Base-by-base conservation (phyloP, 2,329 filamentous ascomycete genomes). In the Sporothrix pallida region DNA sequence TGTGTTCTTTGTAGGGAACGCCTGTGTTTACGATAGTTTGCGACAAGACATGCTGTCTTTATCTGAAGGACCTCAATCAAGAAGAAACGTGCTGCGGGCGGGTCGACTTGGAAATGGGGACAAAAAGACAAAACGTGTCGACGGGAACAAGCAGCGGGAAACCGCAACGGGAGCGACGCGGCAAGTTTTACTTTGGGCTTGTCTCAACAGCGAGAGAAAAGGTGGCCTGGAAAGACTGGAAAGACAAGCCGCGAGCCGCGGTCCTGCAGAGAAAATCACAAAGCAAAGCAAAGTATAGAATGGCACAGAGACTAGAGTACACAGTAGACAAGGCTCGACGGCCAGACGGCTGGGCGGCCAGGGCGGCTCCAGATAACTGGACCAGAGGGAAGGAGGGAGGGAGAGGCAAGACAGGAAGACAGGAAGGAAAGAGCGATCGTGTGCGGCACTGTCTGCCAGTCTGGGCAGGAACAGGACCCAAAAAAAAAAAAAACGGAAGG, bases 321-420 rank as follows among this genome's bases (percentile, higher is more conserved):
- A 58, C 26, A 52, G n/a, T 4, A 2, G 9, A 42, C 70, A 65
- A 42, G 70, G 58, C 56, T 60, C 23, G 56, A 54, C 70, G 70
- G 70, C 70, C 58, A 63, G 70, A 72, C 70, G 70, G 70, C 70
- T 62, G 70, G 70, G 70, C 70, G 69, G 69, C 69, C 54, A 62
- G 54, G 69, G 69, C 69, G 70, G 70, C 54, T 62, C 54, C 70
- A 62, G 70, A 50, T 10, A 60, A 31, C 20, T 60, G 69, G 69
- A 50, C 52, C 31, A 17, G 31, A 37, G 26, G 48, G 48, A 52
- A 52, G 48, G 48, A 50, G 13, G 17, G 48, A 13, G 10, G n/a
- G 6, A 12, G 26, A 31, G 6, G n/a, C 46, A 56, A 3, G 5
- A 54, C 50, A n/a, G 5, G 50, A n/a, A 9, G 54, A 26, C n/a